A percentile compares a stretch with the other conserved stretches of the same genome.
These are phyloP conservation scores for Crithidia brevicula DNA, from an alignment of 208 protist species.

Conservation along the genomic window DNA sequence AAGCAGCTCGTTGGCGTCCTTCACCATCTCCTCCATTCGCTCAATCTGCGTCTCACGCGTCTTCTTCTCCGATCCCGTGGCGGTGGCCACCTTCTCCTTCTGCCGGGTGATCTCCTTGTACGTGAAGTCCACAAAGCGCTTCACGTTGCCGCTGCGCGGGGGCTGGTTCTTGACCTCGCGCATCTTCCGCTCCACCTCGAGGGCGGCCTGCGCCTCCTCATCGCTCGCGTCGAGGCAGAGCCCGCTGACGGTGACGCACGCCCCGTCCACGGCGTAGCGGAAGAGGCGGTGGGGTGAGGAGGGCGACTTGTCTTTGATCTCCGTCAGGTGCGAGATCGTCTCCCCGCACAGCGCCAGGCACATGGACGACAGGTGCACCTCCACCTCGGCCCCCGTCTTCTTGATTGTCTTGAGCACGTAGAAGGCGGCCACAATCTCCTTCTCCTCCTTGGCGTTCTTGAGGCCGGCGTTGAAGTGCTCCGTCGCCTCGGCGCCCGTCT, in stretches of 20 bases:
- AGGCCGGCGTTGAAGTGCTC: conserved; percentile 52
- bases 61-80: conserved; percentile 54
- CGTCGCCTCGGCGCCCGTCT: conserved; percentile 43
- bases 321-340: conserved; percentile 45
- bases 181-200: conserved; percentile 75
- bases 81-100: conserved; percentile 63
- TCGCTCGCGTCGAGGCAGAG: conserved; percentile 48
- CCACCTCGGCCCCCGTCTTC: conserved; percentile 48
- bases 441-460: conserved; percentile 43
- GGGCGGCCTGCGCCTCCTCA: conserved; percentile 33
- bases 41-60: conserved; percentile 47
- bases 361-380: conserved; percentile 79
- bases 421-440: conserved; percentile 67
- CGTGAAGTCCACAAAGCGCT: conserved; percentile 70
- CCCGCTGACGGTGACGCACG: conserved; percentile 59
- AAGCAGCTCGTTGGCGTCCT: conserved; percentile 65
- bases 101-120: conserved; percentile 70
- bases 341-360: conserved; percentile 64
- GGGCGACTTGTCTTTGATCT: conserved; percentile 66
- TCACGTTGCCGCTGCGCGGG: conserved; percentile 78
- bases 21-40: conserved; percentile 74
- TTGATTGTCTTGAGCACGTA: conserved; percentile 77
- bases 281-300: conserved; percentile 65
- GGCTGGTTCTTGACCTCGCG: conserved; percentile 80
- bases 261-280: conserved; percentile 76